Evolutionary conservation across 805 yeast species (phyloP), one percentile per base, ranked within the genome.

Genomic region (Metschnikowia anglica): DNA sequence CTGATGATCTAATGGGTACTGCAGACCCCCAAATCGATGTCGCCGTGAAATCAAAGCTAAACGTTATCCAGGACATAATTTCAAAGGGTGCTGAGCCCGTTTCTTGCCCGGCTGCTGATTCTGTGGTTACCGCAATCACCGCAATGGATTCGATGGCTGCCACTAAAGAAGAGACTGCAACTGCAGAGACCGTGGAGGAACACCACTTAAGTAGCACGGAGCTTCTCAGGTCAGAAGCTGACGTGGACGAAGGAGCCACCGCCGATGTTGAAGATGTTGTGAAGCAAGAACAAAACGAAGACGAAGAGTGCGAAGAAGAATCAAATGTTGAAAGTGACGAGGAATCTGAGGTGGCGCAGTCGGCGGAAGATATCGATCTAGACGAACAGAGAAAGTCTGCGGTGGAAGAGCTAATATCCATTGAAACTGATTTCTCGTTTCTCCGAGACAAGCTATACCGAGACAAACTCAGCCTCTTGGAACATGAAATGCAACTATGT

Each of bases 401-500:
- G 2, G 70, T 91, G 39, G 76, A 77, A 38, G 84, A 79, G 39
- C 77, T 93, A 39, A 83, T 89, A 2, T 79, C 77, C 18, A 88
- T 93, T 44, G 99, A 93, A 60, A 71, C 83, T 31, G 85, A 84
- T 41, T 93, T 90, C 72, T 97, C 98, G 5, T 73, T 77, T 48
- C 71, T 91, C 43, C 79, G 97, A 49, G 97, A 93, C 61, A 76
- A 77, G 55, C 68, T 93, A 37, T 91, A 85, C 62, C 89, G 85
- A 47, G 96, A 89, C 59, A 90, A 88, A 60, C 68, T 90, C 57
- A 71, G 76, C 27, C 77, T 86, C 48, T 73, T 86, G 50, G 87
- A 88, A 52, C 83, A 85, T 34, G 99, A 93, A 61, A 68, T 91
- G 47, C 84, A 84, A 55, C 78, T 91, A 75, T 90, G 98, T 65